phyloP scores from a whole-genome alignment of 2,329 filamentous ascomycete genomes.

The Xylaria digitata region DNA sequence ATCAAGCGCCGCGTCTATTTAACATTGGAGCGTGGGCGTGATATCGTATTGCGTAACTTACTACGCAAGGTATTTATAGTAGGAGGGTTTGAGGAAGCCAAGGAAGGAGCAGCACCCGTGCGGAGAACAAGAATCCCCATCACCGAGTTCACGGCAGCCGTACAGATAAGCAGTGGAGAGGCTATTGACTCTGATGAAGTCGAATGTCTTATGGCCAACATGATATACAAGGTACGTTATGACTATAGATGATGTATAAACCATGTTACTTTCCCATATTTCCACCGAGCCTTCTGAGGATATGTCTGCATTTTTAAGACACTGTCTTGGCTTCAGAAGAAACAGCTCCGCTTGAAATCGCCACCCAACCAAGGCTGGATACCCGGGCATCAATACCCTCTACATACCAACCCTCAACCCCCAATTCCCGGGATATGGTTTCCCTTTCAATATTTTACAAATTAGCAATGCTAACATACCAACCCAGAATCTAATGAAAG shows the following conservation, averaged over 20 bases:
- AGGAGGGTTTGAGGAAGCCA: constrained; percentile 82
- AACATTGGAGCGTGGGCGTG: constrained; percentile 89
- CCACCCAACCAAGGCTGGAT: background rate
- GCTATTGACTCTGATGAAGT: constrained; percentile 89
- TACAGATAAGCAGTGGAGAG: constrained; percentile 77
- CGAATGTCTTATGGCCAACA: constrained; percentile 92
- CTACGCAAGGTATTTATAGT: constrained; percentile 90
- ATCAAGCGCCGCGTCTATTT: constrained; percentile 94
- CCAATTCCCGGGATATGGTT: background rate
- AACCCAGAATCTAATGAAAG: constrained; percentile 88
- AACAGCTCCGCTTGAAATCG: background rate
- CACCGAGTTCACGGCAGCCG: constrained; percentile 84
- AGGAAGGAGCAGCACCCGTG: constrained; percentile 72
- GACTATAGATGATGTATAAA: background rate
- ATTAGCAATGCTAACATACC: constrained; percentile 43
- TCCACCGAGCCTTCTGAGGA: background rate
- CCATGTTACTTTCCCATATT: constrained; percentile 7
- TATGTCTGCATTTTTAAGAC: background rate
- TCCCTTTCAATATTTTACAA: background rate
- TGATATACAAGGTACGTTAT: constrained; percentile 91
- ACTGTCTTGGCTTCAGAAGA: background rate
- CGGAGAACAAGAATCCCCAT: constrained; percentile 83
- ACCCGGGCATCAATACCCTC: background rate
- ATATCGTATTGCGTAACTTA: constrained; percentile 91
- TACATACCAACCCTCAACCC: background rate